These are phyloP conservation scores for Tolypocladium album DNA, from an alignment of 2,329 filamentous ascomycete species.

Conservation along the genomic window DNA sequence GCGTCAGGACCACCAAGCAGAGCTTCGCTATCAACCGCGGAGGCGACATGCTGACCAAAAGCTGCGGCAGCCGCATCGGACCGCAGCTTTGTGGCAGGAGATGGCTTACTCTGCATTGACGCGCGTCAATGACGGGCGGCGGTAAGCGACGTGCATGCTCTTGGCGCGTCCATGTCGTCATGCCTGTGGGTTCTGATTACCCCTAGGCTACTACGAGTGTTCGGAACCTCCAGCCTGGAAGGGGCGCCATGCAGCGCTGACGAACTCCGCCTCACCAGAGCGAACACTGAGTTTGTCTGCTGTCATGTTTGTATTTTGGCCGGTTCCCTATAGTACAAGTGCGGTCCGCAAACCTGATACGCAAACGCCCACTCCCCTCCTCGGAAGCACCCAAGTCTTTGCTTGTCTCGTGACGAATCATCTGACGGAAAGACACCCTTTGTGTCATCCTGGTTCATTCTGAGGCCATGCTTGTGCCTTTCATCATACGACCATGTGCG, in stretches of 20 bases:
- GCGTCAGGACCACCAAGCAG: neutral
- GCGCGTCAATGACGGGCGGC: neutral
- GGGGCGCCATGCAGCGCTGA: neutral
- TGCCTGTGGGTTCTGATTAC: neutral
- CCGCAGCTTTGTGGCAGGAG: neutral
- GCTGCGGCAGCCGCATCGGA: neutral
- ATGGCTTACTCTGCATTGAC: neutral
- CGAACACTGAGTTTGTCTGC: neutral
- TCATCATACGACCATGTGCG: neutral
- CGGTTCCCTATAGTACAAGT: neutral
- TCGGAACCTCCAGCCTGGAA: neutral
- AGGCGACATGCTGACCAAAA: neutral
- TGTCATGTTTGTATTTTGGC: neutral
- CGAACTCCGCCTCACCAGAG: neutral
- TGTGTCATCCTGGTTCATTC: neutral
- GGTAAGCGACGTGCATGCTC: neutral
- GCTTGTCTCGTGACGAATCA: neutral
- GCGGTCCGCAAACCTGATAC: neutral
- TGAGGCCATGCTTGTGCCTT: neutral
- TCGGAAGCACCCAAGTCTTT: neutral
- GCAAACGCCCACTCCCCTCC: neutral
- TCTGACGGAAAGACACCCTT: no score
- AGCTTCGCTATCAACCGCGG: neutral
- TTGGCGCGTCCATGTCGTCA: neutral
- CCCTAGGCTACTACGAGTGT: neutral